These are phyloP conservation scores for Podila clonocystis DNA, from an alignment of 192 early-diverging fungal species.

Conservation along the genomic window DNA sequence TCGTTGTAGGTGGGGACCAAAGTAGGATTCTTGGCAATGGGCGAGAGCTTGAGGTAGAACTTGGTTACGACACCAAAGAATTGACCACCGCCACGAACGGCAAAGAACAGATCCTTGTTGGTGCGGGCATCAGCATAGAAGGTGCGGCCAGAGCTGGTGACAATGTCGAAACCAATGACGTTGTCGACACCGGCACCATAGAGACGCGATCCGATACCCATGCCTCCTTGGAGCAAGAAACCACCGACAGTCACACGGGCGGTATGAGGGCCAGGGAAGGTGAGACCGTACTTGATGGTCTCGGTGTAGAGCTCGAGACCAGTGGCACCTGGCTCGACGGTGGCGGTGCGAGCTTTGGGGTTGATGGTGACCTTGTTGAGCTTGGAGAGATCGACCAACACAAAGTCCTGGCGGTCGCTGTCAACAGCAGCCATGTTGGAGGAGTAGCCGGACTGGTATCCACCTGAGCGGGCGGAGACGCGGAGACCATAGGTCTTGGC, in stretches of 20 bases:
- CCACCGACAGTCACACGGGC: conserved; percentile 44
- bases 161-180: conserved; percentile 46
- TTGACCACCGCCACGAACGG: conserved; percentile 49
- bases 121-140: conserved; percentile 30
- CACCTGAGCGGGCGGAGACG: conserved; percentile 44
- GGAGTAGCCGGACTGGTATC: conserved; percentile 45
- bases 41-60: conserved; percentile 35
- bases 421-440: conserved; percentile 49
- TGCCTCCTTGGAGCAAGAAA: conserved; percentile 45
- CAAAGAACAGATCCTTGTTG: conserved; percentile 46
- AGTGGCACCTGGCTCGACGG: conserved; percentile 44
- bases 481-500: conserved; percentile 39
- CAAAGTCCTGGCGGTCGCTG: conserved; percentile 27
- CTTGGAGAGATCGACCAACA: conserved; percentile 39
- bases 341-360: conserved; percentile 28
- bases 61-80: conserved; percentile 51
- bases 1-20: conserved; percentile 41
- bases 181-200: conserved; percentile 49
- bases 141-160: conserved; percentile 31
- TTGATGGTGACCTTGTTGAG: conserved; percentile 37
- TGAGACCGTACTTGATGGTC: conserved; percentile 48
- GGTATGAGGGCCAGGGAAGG: conserved; percentile 37
- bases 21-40: conserved; percentile 44
- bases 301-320: conserved; percentile 40
- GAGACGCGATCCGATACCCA: conserved; percentile 48